phyloP scores from a whole-genome alignment of 495 filamentous ascomycete genomes.

The Penicillium parvum region DNA sequence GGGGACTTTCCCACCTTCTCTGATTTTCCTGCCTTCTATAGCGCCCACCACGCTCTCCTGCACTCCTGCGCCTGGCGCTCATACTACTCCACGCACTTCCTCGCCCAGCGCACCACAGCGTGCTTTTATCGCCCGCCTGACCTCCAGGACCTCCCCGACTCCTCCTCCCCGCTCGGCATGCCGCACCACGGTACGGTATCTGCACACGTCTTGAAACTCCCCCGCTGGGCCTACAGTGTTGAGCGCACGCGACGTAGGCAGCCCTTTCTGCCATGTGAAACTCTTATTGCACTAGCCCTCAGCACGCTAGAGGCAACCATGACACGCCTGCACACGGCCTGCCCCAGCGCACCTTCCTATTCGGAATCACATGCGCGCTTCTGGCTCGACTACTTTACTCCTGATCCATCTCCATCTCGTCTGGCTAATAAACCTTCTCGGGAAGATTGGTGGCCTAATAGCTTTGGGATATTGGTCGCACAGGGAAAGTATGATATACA shows the following conservation, averaged over 20 bases:
- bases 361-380: constrained; percentile 23
- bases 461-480: constrained; percentile 14
- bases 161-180: constrained; percentile 13
- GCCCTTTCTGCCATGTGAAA: constrained; percentile 12
- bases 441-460: constrained; percentile 6
- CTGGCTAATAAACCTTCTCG: not conserved
- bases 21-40: constrained; percentile 20
- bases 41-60: constrained; percentile 14
- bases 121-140: constrained; percentile 24
- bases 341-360: constrained; percentile 15
- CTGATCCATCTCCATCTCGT: not conserved
- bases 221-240: constrained; percentile 20
- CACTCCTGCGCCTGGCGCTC: constrained; percentile 20
- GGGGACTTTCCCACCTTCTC: constrained; percentile 10
- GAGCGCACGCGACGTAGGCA: constrained; percentile 14
- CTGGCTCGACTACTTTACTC: constrained; percentile 15
- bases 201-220: constrained; percentile 5
- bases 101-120: constrained; percentile 18
- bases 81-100: constrained; percentile 20
- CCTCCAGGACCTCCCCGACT: constrained; percentile 23
- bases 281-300: constrained; percentile 20
- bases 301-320: constrained; percentile 21
- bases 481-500: constrained; percentile 21
- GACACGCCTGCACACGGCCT: constrained; percentile 12
- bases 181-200: constrained; percentile 12